A percentile compares a stretch with the other conserved stretches of the same genome.
Conservation (phyloP, 441 rosid species). For the Populus hybrid region DNA sequence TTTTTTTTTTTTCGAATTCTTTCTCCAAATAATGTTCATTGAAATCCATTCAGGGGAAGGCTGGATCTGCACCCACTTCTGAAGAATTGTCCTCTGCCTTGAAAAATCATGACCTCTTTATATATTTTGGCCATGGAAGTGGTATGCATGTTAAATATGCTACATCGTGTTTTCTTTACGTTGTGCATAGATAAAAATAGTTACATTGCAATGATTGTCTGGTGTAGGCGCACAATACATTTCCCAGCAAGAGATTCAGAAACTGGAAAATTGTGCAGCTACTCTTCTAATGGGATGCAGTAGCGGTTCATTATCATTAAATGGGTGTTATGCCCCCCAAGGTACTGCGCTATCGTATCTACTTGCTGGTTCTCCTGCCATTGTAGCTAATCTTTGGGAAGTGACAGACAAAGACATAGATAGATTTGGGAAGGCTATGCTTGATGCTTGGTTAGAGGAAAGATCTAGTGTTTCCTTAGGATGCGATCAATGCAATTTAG, state of each 20-base stretch:
- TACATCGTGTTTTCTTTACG: background rate
- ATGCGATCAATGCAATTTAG: constrained; percentile 44
- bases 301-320: constrained; percentile 69
- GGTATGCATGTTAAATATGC: constrained; percentile 41
- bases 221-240: constrained; percentile 75
- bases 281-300: constrained; percentile 75
- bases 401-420: constrained; percentile 96
- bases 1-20: background rate
- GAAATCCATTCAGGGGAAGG: constrained; percentile 59
- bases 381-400: constrained; percentile 88
- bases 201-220: background rate
- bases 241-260: constrained; percentile 60
- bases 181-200: background rate
- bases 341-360: constrained; percentile 78
- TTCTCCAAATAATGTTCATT: background rate
- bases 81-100: constrained; percentile 72
- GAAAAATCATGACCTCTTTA: constrained; percentile 78
- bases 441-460: constrained; percentile 76
- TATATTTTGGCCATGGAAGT: constrained; percentile 94
- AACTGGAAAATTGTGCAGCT: constrained; percentile 77
- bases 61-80: constrained; percentile 67
- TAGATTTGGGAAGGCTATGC: constrained; percentile 81
- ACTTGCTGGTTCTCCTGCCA: constrained; percentile 80
- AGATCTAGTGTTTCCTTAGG: constrained; percentile 40
- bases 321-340: constrained; percentile 76